phyloP scores from a whole-genome alignment of 305 asterid genomes.

The Solanum hybrid region DNA sequence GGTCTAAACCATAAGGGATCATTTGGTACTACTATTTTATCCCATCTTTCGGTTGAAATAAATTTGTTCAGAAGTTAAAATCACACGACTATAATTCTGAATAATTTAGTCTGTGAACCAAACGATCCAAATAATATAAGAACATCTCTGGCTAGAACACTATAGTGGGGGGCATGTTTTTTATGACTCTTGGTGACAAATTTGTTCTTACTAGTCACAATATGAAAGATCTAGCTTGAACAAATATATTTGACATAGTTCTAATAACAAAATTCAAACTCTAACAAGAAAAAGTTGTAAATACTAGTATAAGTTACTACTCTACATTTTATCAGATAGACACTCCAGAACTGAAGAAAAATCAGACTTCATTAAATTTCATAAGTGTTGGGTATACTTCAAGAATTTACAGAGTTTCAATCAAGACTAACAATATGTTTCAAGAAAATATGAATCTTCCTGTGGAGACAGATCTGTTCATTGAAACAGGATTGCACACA shows the following conservation, averaged over 20 bases:
- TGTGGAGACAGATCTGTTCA: conserved; percentile 15
- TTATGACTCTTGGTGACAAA: no score
- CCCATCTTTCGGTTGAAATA: background rate
- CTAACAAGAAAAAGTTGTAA: no score
- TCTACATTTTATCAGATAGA: background rate
- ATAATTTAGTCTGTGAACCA: background rate
- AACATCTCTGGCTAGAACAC: no score
- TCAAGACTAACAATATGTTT: background rate
- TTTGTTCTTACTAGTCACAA: no score
- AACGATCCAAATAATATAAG: background rate
- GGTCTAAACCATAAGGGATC: background rate
- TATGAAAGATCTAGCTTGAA: no score
- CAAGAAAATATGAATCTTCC: conserved; percentile 11
- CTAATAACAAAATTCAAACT: no score
- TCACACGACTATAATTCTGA: background rate
- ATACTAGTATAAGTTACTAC: background rate
- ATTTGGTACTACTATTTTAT: background rate
- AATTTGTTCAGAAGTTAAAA: background rate
- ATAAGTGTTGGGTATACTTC: conserved; percentile 1
- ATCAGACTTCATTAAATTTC: conserved; percentile 1
- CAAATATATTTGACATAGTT: background rate
- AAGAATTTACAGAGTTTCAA: conserved; percentile 10
- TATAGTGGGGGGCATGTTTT: no score
- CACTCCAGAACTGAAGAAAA: background rate
- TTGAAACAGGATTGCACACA: background rate